These are phyloP conservation scores for Fusarium floridanum DNA, from an alignment of 2,329 filamentous ascomycete genomes.

Conservation along the genomic window DNA sequence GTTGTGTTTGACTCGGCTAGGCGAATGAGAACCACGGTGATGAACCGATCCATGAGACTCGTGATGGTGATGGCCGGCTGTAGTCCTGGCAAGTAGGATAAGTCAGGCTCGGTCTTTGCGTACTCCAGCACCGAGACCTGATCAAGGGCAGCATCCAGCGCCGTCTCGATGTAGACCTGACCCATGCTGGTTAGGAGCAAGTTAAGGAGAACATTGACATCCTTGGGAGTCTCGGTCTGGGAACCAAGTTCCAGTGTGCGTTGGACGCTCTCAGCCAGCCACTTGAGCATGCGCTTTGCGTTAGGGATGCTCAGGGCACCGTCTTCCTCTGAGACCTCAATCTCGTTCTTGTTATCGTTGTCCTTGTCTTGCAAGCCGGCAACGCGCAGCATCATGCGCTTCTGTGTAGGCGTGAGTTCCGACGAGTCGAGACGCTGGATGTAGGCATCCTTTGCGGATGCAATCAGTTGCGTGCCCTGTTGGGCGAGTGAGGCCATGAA, in stretches of 20 bases:
- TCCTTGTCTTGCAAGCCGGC: conserved; percentile 85
- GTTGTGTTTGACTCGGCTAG: conserved; percentile 91
- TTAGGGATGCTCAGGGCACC: conserved; percentile 85
- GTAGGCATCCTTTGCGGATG: conserved; percentile 91
- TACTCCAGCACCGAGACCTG: conserved; percentile 82
- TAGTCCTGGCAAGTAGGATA: conserved; percentile 83
- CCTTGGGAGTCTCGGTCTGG: conserved; percentile 90
- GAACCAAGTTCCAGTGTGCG: conserved; percentile 91
- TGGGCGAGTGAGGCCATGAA: conserved; percentile 95
- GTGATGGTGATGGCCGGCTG: conserved; percentile 88
- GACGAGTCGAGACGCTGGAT: conserved; percentile 89
- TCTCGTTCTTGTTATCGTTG: conserved; percentile 82
- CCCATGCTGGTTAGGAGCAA: conserved; percentile 90
- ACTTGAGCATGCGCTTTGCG: conserved; percentile 98
- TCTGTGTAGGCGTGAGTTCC: conserved; percentile 88
- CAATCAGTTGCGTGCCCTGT: conserved; percentile 88
- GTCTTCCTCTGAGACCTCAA: conserved; percentile 92
- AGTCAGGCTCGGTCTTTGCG: conserved; percentile 86
- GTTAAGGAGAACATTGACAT: conserved; percentile 86
- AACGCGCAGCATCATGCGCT: conserved; percentile 89
- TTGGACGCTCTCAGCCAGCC: conserved; percentile 95
- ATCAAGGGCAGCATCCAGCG: conserved; percentile 78
- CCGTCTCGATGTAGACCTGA: conserved; percentile 80
- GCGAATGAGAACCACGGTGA: conserved; percentile 89
- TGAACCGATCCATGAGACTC: conserved; percentile 93